Percentiles rank a stretch among this genome's conserved stretches.
These are phyloP conservation scores for Periconia sp. DNA, from an alignment of 2,329 filamentous ascomycete genomes.

Conservation along the genomic window DNA sequence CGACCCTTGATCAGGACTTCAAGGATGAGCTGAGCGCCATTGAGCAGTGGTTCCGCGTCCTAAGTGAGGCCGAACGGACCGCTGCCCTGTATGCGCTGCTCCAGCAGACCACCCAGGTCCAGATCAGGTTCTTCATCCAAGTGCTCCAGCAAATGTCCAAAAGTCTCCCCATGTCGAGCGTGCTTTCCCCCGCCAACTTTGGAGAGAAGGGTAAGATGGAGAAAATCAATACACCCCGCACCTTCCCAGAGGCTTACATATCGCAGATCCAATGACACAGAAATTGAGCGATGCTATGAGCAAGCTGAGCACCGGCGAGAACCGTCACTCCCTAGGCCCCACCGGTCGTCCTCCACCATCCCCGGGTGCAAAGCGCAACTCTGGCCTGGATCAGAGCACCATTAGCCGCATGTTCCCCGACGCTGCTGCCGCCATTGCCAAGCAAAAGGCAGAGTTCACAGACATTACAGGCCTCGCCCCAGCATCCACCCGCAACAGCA, in stretches of 20 bases:
- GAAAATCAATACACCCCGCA: not conserved
- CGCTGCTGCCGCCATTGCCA: conserved; percentile 95
- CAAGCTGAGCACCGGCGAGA: conserved; percentile 85
- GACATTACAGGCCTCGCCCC: conserved; percentile 90
- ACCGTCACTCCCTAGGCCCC: conserved; percentile 75
- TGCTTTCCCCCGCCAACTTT: conserved; percentile 92
- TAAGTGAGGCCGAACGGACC: conserved; percentile 95
- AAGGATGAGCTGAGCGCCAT: conserved; percentile 99
- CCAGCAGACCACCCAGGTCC: conserved; percentile 97
- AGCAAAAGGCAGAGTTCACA: conserved; percentile 96
- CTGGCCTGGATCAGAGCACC: conserved; percentile 86
- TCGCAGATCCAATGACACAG: conserved; percentile 89
- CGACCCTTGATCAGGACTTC: conserved; percentile 98
- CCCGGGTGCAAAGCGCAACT: conserved; percentile 80
- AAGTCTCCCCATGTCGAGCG: conserved; percentile 93
- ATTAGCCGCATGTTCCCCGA: conserved; percentile 99
- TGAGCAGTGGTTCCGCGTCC: conserved; percentile 97
- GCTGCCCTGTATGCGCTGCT: conserved; percentile 92
- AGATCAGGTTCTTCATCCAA: conserved; percentile 99
- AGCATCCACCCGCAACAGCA: conserved; percentile 90
- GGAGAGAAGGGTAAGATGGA: conserved; percentile 81
- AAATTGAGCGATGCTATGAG: conserved; percentile 95
- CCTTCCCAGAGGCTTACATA: conserved; percentile 22
- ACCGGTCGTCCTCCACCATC: conserved; percentile 71
- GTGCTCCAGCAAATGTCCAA: conserved; percentile 99